A percentile compares a stretch with the other conserved stretches of the same genome.
phyloP scores from a whole-genome alignment of 257 asterid species.

The Petunia axillaris region DNA sequence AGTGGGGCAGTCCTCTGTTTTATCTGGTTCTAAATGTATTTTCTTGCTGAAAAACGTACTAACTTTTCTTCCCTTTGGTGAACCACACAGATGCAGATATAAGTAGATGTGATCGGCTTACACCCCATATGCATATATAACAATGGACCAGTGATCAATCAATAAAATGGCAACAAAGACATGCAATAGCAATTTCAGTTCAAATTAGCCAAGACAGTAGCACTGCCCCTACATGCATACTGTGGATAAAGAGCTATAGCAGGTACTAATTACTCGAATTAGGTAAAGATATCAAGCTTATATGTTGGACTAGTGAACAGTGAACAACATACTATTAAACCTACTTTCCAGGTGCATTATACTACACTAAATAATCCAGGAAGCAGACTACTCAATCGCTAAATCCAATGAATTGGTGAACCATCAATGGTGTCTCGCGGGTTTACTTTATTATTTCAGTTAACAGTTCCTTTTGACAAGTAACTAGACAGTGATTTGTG shows the following conservation, averaged over 20 bases:
- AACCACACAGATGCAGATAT: not conserved
- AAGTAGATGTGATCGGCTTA: not conserved
- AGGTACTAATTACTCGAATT: not conserved
- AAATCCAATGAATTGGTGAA: constrained; percentile 2
- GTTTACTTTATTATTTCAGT: not conserved
- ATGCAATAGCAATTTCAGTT: not conserved
- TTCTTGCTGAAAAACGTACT: not conserved
- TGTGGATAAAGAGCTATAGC: not conserved
- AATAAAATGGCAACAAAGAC: not conserved
- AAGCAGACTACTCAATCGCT: not conserved
- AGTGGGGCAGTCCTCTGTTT: not conserved
- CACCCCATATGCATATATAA: not conserved
- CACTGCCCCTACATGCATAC: not conserved
- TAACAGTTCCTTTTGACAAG: not conserved
- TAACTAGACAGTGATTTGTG: not conserved
- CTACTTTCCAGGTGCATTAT: not conserved
- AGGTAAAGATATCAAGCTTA: not conserved
- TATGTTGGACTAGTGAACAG: not conserved
- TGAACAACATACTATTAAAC: not conserved
- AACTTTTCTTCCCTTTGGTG: not conserved
- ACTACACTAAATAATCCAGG: not conserved
- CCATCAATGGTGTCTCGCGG: not conserved
- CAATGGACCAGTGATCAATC: not conserved
- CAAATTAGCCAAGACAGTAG: not conserved
- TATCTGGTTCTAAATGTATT: not conserved